A percentile compares a stretch with the other conserved stretches of the same genome.
These are phyloP conservation scores for Volutella citrinella DNA, from an alignment of 2,329 filamentous ascomycete genomes.

Conservation along the genomic window DNA sequence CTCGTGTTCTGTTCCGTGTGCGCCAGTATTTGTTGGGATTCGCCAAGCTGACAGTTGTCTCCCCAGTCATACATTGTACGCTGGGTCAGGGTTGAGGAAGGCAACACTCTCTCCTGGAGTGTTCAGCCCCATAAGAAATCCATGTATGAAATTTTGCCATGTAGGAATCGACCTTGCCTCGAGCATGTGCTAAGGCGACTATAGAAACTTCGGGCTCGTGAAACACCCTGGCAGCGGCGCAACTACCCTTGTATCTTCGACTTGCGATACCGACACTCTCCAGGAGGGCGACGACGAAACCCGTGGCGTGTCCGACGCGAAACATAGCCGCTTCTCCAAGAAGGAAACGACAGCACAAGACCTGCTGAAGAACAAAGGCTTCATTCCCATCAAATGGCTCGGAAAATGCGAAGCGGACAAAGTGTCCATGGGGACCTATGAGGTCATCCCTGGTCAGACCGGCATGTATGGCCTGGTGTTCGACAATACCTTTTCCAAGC, in stretches of 20 bases:
- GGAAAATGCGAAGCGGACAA: constrained; percentile 97
- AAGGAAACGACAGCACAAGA: constrained; percentile 62
- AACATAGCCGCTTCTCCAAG: constrained; percentile 47
- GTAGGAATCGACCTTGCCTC: constrained; percentile 1
- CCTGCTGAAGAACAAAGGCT: constrained; percentile 63
- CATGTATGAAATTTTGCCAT: constrained; percentile 51
- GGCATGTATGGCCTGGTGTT: constrained; percentile 97
- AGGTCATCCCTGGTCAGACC: constrained; percentile 69
- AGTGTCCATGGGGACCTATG: constrained; percentile 85
- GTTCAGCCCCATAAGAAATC: constrained; percentile 98
- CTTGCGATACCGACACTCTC: constrained; percentile 42
- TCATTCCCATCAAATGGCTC: constrained; percentile 75
- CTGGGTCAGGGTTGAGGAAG: constrained; percentile 89
- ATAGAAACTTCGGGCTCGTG: constrained; percentile 95
- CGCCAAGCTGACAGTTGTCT: background rate
- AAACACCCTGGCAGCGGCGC: constrained; percentile 82
- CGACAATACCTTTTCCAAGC: constrained; percentile 98
- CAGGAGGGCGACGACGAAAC: constrained; percentile 47
- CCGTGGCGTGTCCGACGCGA: constrained; percentile 41
- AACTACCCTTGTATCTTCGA: constrained; percentile 43
- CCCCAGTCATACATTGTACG: constrained; percentile 94
- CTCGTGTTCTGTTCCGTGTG: too few relatives aligned
- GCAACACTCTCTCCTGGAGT: constrained; percentile 95
- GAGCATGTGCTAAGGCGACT: background rate
- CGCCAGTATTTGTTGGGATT: too few relatives aligned